Evolutionary conservation across 2,329 filamentous ascomycete genomes (phyloP).

Genomic region (Talaromyces sp.): DNA sequence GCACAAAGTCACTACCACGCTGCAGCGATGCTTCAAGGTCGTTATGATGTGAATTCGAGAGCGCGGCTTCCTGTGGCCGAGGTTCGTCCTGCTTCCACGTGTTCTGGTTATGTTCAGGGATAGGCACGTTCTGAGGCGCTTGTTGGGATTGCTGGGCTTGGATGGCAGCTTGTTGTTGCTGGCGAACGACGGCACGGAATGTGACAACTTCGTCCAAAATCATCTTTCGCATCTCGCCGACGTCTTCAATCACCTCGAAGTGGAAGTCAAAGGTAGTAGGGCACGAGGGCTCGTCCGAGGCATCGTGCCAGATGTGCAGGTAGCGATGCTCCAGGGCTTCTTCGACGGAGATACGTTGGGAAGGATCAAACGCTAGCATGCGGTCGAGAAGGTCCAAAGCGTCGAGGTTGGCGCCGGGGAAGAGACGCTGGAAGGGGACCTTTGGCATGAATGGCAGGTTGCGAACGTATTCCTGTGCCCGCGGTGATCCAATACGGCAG

Average conservation of each 20-base stretch:
- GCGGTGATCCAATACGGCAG: conserved; percentile 85
- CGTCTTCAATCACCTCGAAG: conserved; percentile 95
- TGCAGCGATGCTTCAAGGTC: conserved; percentile 49
- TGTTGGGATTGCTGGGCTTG: conserved; percentile 33
- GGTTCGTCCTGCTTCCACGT: conserved; percentile 55
- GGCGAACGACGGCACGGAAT: conserved; percentile 65
- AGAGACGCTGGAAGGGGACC: conserved; percentile 79
- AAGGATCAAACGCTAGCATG: conserved; percentile 97
- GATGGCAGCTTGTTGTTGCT: conserved; percentile 39
- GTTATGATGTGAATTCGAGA: conserved; percentile 38
- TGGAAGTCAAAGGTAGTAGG: conserved; percentile 95
- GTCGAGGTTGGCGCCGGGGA: conserved; percentile 92
- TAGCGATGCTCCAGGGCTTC: conserved; percentile 94
- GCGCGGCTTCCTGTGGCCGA: conserved; percentile 52
- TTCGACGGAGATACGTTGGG: conserved; percentile 88
- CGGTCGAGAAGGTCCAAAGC: conserved; percentile 91
- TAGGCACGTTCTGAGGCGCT: conserved; percentile 51
- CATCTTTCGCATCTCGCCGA: conserved; percentile 92
- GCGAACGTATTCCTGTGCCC: conserved; percentile 96
- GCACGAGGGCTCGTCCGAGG: conserved; percentile 89
- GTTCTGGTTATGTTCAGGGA: conserved; percentile 56
- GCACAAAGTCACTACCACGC: conserved; percentile 51
- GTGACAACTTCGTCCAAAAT: conserved; percentile 89
- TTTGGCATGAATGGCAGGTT: conserved; percentile 95
- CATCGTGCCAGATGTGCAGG: conserved; percentile 96